Evolutionary conservation across 305 asterid species (phyloP).

Genomic region (Fraxinus ornus): DNA sequence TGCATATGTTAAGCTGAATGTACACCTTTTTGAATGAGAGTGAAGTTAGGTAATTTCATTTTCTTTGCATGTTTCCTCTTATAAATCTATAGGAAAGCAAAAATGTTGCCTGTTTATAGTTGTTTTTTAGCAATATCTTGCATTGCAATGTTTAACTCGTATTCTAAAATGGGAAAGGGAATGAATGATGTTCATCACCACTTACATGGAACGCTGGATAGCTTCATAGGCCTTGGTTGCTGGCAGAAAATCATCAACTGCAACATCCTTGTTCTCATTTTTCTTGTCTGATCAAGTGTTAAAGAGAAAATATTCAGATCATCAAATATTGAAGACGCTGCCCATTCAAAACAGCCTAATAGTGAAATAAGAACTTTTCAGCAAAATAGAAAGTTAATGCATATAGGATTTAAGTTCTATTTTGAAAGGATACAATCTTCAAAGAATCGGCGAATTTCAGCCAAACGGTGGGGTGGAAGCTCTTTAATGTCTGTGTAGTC

Average conservation of each 20-base stretch:
- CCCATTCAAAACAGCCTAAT: background rate
- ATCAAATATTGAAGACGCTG: background rate
- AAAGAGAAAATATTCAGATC: too few relatives aligned
- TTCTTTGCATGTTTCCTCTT: background rate
- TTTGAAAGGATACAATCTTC: background rate
- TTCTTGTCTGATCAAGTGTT: constrained; percentile 64
- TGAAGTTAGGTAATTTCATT: background rate
- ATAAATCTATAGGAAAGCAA: background rate
- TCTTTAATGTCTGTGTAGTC: background rate
- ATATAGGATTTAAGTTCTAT: background rate
- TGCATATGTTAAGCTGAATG: background rate
- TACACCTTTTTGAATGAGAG: background rate
- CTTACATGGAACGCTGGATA: constrained; percentile 85
- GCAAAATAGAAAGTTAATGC: background rate
- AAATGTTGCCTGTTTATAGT: background rate
- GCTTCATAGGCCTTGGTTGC: constrained; percentile 72
- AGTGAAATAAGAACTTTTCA: background rate
- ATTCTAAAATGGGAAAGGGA: background rate
- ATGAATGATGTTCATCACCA: constrained; percentile 13
- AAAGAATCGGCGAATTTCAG: background rate
- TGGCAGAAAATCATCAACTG: constrained; percentile 77
- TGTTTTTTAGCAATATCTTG: background rate
- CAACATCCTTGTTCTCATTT: constrained; percentile 97
- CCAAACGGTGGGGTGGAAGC: background rate
- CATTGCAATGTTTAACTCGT: background rate